These are phyloP conservation scores for Mentha longifolia DNA, from an alignment of 257 asterid genomes.

Conservation along the genomic window DNA sequence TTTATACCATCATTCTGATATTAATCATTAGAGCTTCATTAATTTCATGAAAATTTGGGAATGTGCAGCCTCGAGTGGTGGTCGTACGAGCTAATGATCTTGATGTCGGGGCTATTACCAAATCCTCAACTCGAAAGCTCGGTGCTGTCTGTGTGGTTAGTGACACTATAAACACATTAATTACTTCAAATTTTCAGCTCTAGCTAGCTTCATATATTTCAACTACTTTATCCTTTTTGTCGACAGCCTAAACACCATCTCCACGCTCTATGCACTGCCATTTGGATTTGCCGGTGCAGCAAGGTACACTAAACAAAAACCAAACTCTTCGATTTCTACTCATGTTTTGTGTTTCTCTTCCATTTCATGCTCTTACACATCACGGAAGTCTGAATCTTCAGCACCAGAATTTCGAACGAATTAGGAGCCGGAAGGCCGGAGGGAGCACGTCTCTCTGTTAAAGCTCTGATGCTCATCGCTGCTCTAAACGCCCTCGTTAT, in stretches of 20 bases:
- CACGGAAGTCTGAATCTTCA: conserved; percentile 58
- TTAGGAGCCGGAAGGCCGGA: conserved; percentile 79
- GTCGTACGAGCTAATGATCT: conserved; percentile 79
- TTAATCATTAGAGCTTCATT: too few relatives aligned
- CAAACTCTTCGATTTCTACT: not conserved
- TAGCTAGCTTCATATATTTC: conserved; percentile 9
- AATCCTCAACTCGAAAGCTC: conserved; percentile 94
- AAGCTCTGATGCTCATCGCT: conserved; percentile 61
- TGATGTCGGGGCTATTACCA: conserved; percentile 80
- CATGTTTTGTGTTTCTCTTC: not conserved
- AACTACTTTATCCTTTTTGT: not conserved
- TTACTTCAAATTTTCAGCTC: not conserved
- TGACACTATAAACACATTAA: not conserved
- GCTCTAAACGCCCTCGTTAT: conserved; percentile 46
- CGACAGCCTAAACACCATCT: conserved; percentile 58
- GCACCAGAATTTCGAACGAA: conserved; percentile 88
- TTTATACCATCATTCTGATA: too few relatives aligned
- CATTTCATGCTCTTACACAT: not conserved
- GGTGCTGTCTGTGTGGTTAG: conserved; percentile 81
- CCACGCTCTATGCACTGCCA: conserved; percentile 72
- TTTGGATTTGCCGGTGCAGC: conserved; percentile 78
- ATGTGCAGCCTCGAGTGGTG: conserved; percentile 77
- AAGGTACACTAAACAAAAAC: conserved; percentile 59
- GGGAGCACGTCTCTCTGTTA: conserved; percentile 57
- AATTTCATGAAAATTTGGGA: too few relatives aligned